Evolutionary conservation across 2,329 filamentous ascomycete genomes (phyloP), one percentile per base, ranked within the genome.

Genomic region (Trematosphaeria pertusa): DNA sequence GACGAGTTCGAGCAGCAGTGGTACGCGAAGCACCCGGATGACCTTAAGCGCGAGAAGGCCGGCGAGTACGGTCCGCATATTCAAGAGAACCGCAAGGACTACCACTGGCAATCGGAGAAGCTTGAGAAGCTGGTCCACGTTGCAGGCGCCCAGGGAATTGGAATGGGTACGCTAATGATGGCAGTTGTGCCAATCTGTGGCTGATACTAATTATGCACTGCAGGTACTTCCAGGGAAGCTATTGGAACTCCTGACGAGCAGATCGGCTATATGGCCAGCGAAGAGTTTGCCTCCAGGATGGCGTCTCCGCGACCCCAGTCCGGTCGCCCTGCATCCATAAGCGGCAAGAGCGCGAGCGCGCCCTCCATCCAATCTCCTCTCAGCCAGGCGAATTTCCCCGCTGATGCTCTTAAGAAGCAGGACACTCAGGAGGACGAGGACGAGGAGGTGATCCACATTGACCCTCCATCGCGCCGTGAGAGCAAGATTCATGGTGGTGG

Each of bases 1-100:
- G 89, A 95, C 73, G 90, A 87, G 67, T 89, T 97, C 31, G 91
- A 96, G 63, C 89, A 89, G 75, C 88, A 89, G 19, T 97, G 96
- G 82, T 95, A 94, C 66, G 85, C 91, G 62, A 97, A 94, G 74
- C 91, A 96, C 64, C 93, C 93, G 0, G 89, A 97, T 34, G 82
- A 83, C 57, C 78, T 87, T 21, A 80, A 83, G 44, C 85, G 87
- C 67, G 90, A 93, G 72, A 89, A 92, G 66, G 82, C 85, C 56
- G 84, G 81, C 32, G 80, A 82, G 54, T 87, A 87, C 62, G 81
- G 78, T 41, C 78, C 80, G 31, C 80, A 79, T 24, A 78, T 84
- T 49, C 78, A 80, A 45, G 81, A 80, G 38, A 81, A 81, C 21
- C 78, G 84, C 38, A 82, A 82, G 28, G 88, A 94, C 66, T 95